Conservation (phyloP, 768 basidiomycete species). For the Mycena kentingensis region DNA sequence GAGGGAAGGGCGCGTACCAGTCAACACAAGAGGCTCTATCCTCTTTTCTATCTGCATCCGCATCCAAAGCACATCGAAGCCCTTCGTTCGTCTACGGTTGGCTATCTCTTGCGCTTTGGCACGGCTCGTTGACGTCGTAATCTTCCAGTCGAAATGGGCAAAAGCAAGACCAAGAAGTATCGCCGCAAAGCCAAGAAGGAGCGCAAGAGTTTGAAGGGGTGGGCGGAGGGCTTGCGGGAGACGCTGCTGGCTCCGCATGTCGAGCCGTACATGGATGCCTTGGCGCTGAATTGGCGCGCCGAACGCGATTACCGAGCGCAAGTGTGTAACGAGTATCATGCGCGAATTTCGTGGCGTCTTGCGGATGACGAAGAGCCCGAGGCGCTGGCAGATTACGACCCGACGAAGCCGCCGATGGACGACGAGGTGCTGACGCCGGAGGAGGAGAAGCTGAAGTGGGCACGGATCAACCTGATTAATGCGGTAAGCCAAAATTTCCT, state of each 20-base stretch:
- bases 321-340: slow-evolving; percentile 14
- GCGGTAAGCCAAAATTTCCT: not conserved
- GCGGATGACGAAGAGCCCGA: slow-evolving; percentile 6
- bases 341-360: not conserved
- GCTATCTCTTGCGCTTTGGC: too few species aligned
- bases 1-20: too few species aligned
- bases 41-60: too few species aligned
- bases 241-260: slow-evolving; percentile 7
- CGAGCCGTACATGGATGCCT: not conserved
- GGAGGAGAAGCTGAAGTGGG: not conserved
- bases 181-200: not conserved
- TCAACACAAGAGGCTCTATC: too few species aligned
- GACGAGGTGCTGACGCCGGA: not conserved
- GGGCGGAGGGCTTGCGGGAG: slow-evolving; percentile 13
- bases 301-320: slow-evolving; percentile 3
- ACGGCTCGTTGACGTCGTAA: not conserved
- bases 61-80: too few species aligned
- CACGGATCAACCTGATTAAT: not conserved
- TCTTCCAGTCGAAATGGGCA: not conserved
- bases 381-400: not conserved
- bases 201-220: not conserved
- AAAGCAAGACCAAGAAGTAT: not conserved
- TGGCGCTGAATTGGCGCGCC: not conserved
- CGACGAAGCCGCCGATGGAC: not conserved
- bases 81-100: too few species aligned